A percentile compares a stretch with the other conserved stretches of the same genome.
Evolutionary conservation across 345 rosid genomes (phyloP).

Genomic region (Psidium guajava): DNA sequence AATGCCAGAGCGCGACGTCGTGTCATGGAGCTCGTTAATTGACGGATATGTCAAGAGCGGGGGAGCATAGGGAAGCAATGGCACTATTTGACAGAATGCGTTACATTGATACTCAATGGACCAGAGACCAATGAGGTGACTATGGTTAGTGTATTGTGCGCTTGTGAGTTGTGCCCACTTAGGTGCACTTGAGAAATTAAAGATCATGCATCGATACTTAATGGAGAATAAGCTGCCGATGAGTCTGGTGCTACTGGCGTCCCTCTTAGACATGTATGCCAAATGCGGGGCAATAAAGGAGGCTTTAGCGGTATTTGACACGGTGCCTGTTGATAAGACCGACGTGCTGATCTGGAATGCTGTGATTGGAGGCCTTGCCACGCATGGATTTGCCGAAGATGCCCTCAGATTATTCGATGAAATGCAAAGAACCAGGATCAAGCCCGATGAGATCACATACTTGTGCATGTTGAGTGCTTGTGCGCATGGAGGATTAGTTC

Average conservation of each 20-base stretch:
- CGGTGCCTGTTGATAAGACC: constrained; percentile 5
- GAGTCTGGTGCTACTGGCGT: constrained; percentile 49
- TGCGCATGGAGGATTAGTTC: constrained; percentile 71
- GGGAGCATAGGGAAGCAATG: constrained; percentile 47
- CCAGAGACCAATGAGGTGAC: constrained; percentile 71
- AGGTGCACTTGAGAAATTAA: constrained; percentile 63
- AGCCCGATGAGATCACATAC: constrained; percentile 69
- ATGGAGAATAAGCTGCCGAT: constrained; percentile 31
- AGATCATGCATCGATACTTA: constrained; percentile 41
- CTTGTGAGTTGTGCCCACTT: constrained; percentile 53
- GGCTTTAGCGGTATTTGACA: constrained; percentile 45
- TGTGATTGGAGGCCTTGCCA: constrained; percentile 79
- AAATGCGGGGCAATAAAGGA: constrained; percentile 76
- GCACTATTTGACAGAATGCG: constrained; percentile 49
- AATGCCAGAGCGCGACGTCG: constrained; percentile 58
- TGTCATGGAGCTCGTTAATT: constrained; percentile 80
- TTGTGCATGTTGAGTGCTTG: constrained; percentile 73
- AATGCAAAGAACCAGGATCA: constrained; percentile 39
- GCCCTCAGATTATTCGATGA: constrained; percentile 44
- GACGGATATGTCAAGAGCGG: constrained; percentile 71
- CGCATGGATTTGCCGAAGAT: constrained; percentile 55
- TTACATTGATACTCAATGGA: constrained; percentile 16
- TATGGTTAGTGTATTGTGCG: constrained; percentile 76
- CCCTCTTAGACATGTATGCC: constrained; percentile 85
- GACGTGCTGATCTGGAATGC: constrained; percentile 88